Evolutionary conservation across 2,329 filamentous ascomycete species (phyloP).

Genomic region (Fonsecaea multimorphosa): DNA sequence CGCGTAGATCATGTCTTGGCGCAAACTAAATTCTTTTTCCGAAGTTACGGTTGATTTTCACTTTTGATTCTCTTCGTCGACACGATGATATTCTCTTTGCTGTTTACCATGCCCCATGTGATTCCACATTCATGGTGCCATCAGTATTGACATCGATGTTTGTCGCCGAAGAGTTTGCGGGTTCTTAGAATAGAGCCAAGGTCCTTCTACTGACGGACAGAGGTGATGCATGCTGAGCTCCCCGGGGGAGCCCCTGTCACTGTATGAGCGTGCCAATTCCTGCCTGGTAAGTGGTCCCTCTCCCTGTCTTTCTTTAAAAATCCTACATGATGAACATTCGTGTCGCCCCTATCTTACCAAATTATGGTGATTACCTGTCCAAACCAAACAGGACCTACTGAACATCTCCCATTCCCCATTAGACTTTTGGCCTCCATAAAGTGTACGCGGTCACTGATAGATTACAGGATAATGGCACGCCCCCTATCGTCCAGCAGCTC

Average conservation of each 20-base stretch:
- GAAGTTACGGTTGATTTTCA: conserved; percentile 8
- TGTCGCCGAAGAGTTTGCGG: neutral
- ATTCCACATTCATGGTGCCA: neutral
- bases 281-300: conserved; percentile 12
- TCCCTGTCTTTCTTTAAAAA: conserved; percentile 24
- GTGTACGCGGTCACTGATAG: conserved; percentile 9
- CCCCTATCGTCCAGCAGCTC: neutral
- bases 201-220: neutral
- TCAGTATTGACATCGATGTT: neutral
- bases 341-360: conserved; percentile 69
- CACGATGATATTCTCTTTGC: too few relatives aligned
- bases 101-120: too few relatives aligned
- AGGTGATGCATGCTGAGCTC: neutral
- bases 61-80: conserved; percentile 1
- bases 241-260: neutral
- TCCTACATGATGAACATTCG: conserved; percentile 62
- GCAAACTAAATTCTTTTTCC: conserved; percentile 2
- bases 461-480: neutral
- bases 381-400: conserved; percentile 61
- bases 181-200: neutral
- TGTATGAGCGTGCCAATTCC: neutral
- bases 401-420: conserved; percentile 40
- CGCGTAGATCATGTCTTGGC: conserved; percentile 25
- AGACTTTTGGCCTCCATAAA: neutral
- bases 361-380: conserved; percentile 66